Evolutionary conservation across 441 rosid species (phyloP), one percentile per base, ranked within the genome.

Genomic region (Bocquillonia castaneifolia): DNA sequence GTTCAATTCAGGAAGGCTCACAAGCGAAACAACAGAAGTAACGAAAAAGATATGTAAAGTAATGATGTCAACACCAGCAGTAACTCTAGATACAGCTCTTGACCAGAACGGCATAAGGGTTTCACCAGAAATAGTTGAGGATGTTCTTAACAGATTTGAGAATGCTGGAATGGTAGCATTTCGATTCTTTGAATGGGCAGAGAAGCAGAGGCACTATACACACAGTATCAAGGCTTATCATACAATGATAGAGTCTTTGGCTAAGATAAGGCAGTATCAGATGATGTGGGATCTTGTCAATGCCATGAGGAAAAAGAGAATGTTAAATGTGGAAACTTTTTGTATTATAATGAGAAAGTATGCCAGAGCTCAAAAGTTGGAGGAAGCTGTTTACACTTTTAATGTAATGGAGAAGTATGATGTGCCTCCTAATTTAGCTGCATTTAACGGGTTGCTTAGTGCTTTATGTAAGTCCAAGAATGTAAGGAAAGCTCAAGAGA

Each of bases 311-410:
- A 84, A 69, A 52, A 87, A 88, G 79, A 73, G 79, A 54, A 68
- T 86, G 76, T 64, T 88, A 64, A 90, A 87, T 68, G 71, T 88
- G 5, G 97, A 92, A 74, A 88, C 93, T 0, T 92, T 90, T 73
- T 92, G 97, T 68, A 90, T 92, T 14, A 81, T 92, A 7, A 88
- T 90, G 92, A 86, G 98, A 74, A 90, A 84, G 80, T 90, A 92
- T 40, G 86, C 93, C 0, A 77, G 96, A 70, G 88, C 84, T 34
- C 80, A 85, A 72, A 90, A 90, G 78, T 81, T 90, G 69, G 97
- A 87, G 40, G 96, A 92, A 71, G 90, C 97, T 0, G 68, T 90
- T 56, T 92, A 92, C 53, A 82, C 97, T 2, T 92, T 90, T 63
- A 92, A 92, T 75, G 79, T 88, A 29, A 92, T 92, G 97, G 96